Conservation (phyloP, 2,329 filamentous ascomycete genomes). For the Phaeosphaeria sp. region DNA sequence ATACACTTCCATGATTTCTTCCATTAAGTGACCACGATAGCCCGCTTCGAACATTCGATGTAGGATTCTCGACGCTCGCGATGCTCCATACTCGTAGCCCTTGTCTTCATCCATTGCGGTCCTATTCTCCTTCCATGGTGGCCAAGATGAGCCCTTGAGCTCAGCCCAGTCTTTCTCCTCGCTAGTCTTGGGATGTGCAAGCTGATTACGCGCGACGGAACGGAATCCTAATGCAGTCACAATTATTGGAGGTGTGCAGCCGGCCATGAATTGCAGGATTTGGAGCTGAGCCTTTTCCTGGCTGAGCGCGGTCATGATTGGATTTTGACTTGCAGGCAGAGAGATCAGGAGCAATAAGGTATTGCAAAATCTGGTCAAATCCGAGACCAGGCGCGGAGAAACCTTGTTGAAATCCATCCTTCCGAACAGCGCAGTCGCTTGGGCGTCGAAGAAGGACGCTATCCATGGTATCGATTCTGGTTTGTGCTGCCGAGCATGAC, state of each 20-base stretch:
- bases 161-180: constrained; percentile 65
- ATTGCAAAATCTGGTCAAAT: constrained; percentile 56
- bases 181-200: constrained; percentile 63
- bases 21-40: constrained; percentile 60
- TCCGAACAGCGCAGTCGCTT: constrained; percentile 29
- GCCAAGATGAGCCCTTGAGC: constrained; percentile 68
- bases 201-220: constrained; percentile 62
- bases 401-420: background rate
- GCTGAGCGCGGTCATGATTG: constrained; percentile 55
- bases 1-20: constrained; percentile 60
- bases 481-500: constrained; percentile 39
- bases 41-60: constrained; percentile 66
- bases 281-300: constrained; percentile 66
- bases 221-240: constrained; percentile 66
- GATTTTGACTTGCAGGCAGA: constrained; percentile 55
- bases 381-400: constrained; percentile 15
- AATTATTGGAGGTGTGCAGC: constrained; percentile 59
- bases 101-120: constrained; percentile 67
- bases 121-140: constrained; percentile 69
- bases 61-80: constrained; percentile 63
- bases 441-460: constrained; percentile 31
- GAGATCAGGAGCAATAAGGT: constrained; percentile 57
- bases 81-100: constrained; percentile 62
- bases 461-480: constrained; percentile 43
- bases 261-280: constrained; percentile 64